Evolutionary conservation across 2,329 filamentous ascomycete genomes (phyloP).

Genomic region (Paecilomyces sp.): DNA sequence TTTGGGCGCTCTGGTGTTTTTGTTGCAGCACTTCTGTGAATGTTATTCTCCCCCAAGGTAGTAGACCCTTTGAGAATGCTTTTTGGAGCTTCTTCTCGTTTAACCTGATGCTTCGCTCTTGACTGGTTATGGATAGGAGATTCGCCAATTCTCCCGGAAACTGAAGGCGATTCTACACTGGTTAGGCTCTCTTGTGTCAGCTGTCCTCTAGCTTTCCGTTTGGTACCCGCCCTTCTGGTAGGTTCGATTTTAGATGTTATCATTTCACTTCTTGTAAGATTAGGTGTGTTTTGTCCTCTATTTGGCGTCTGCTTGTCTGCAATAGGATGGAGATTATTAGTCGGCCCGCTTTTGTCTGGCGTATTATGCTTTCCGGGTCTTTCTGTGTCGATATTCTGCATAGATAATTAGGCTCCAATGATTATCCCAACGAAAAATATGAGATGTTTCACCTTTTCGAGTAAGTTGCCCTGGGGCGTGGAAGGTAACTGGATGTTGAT

Average conservation of each 20-base stretch:
- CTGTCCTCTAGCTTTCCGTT: conserved; percentile 11
- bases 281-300: background rate
- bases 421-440: background rate
- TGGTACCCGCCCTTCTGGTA: conserved; percentile 3
- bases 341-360: background rate
- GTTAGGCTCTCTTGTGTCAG: conserved; percentile 1
- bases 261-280: background rate
- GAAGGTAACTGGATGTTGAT: conserved; percentile 22
- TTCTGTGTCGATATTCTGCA: background rate
- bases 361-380: background rate
- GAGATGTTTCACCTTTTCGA: conserved; percentile 1
- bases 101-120: background rate
- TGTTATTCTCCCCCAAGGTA: background rate
- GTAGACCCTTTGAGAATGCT: background rate
- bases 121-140: background rate
- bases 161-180: conserved; percentile 1
- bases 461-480: conserved; percentile 8
- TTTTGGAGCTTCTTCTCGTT: background rate
- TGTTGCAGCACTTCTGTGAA: conserved; percentile 1
- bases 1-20: conserved; percentile 5
- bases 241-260: background rate
- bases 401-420: background rate
- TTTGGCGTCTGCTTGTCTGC: background rate
- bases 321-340: background rate
- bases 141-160: background rate